Percentiles rank a stretch among this genome's conserved stretches.
Conservation (phyloP, 1,284 basidiomycete genomes). For the Lentinula novae-zelandiae region DNA sequence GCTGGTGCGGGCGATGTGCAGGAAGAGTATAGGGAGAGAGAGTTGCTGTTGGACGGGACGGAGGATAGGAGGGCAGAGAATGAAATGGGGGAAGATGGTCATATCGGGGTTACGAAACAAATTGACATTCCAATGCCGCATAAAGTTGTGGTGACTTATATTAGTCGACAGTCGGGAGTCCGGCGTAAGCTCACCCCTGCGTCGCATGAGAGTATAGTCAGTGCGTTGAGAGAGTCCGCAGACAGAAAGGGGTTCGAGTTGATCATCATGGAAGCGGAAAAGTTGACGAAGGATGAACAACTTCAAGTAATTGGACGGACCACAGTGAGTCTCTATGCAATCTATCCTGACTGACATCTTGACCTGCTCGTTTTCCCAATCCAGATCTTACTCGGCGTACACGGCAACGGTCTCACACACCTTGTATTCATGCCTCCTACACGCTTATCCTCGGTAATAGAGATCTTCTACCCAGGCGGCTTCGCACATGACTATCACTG, state of each 20-base stretch:
- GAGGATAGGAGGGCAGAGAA: constrained; percentile 57
- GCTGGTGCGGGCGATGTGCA: constrained; percentile 19
- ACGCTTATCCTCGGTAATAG: constrained; percentile 52
- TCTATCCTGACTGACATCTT: not conserved
- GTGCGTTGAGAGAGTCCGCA: constrained; percentile 21
- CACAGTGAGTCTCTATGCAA: constrained; percentile 42
- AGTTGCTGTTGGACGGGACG: constrained; percentile 11
- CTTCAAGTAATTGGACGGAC: constrained; percentile 58
- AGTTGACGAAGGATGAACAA: constrained; percentile 70
- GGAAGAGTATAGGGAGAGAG: not conserved
- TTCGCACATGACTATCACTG: constrained; percentile 69
- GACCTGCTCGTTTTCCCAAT: not conserved
- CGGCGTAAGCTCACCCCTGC: no score
- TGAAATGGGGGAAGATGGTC: constrained; percentile 33
- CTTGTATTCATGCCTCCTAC: constrained; percentile 59
- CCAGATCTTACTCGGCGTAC: constrained; percentile 48
- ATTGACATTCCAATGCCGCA: no score
- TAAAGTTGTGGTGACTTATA: no score
- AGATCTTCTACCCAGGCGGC: constrained; percentile 61
- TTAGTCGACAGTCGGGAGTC: no score
- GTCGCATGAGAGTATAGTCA: no score
- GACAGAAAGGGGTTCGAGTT: constrained; percentile 47
- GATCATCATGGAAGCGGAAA: constrained; percentile 62
- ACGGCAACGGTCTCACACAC: constrained; percentile 60
- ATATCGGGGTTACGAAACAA: no score